Base-by-base conservation (phyloP, 495 filamentous ascomycete species). In the Aspergillus avenaceus region DNA sequence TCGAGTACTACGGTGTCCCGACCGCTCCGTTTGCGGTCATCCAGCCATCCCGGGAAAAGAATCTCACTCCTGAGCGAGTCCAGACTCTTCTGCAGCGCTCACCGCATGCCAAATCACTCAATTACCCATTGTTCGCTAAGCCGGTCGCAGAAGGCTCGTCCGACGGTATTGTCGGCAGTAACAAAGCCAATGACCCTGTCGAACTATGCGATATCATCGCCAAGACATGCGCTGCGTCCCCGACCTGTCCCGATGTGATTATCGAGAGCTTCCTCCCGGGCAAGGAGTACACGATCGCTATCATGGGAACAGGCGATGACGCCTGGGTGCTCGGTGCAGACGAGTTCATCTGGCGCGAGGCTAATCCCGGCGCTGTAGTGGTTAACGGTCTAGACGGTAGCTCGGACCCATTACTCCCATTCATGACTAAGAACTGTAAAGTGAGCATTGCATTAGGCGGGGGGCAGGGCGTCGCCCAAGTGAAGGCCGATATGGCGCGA, bases 121-220 rank as follows among this genome's bases (percentile, higher is more conserved):
- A 37, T 13, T 51, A 26, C n/a, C 48, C 48, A 4, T n/a, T 43
- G 19, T 51, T 44, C 7, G 48, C 38, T 3, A 51, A 51, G 19
- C 48, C 48, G 13, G 16, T 49, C 7, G 47, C 47, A 0, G 48
- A 43, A 24, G 40, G 29, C 2, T 44, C 48, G 5, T 51, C 48
- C 2, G 43, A 51, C 9, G 48, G 48, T 1, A 51, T 51, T n/a
- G 27, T 44, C 8, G 16, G 27, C 1, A 25, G 8, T 5, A 51
- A 51, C 24, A 44, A 44, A 40, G 32, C 43, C 16, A 37, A 12
- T 5, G 13, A 25, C 8, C 3, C 27, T 4, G 12, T 23, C 0
- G 26, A 45, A 5, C 11, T 51, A 8, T 25, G 23, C 8, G 2
- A 9, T 3, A 31, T 31, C 2, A 9, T 31, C 28, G 3, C 8